phyloP scores from a whole-genome alignment of 345 rosid species.

The Linum tenue region DNA sequence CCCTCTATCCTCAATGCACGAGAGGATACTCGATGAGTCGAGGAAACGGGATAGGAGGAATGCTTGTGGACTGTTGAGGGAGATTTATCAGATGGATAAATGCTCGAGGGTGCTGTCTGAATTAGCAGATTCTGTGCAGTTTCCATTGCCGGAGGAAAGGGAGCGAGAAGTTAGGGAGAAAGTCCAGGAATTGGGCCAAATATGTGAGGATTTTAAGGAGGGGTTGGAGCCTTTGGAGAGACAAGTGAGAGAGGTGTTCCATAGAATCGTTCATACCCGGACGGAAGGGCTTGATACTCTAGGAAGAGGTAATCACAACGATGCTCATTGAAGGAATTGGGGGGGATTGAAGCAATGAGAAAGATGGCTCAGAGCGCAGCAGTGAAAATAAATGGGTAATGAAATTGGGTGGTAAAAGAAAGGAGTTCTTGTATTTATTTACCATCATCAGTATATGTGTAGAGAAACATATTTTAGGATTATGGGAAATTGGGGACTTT shows the following conservation, averaged over 20 bases:
- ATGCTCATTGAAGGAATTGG: not conserved
- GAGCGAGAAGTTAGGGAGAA: conserved; percentile 54
- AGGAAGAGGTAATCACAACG: conserved; percentile 32
- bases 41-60: conserved; percentile 68
- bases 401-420: not conserved
- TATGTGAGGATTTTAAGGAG: conserved; percentile 42
- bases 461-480: not conserved
- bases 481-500: not conserved
- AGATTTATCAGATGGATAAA: conserved; percentile 72
- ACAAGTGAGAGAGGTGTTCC: conserved; percentile 77
- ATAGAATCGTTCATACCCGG: conserved; percentile 66
- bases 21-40: conserved; percentile 68
- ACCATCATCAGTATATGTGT: not conserved
- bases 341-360: not conserved
- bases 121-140: conserved; percentile 55
- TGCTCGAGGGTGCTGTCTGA: conserved; percentile 51
- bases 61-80: conserved; percentile 68
- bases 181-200: conserved; percentile 48
- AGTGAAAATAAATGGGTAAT: not conserved
- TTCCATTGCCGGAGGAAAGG: conserved; percentile 51
- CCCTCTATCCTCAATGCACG: conserved; percentile 53
- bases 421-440: not conserved
- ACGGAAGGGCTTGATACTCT: conserved; percentile 68
- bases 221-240: conserved; percentile 81
- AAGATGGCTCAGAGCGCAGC: not conserved